Evolutionary conservation across 345 rosid genomes (phyloP).

Genomic region (Arabis hirsuta): DNA sequence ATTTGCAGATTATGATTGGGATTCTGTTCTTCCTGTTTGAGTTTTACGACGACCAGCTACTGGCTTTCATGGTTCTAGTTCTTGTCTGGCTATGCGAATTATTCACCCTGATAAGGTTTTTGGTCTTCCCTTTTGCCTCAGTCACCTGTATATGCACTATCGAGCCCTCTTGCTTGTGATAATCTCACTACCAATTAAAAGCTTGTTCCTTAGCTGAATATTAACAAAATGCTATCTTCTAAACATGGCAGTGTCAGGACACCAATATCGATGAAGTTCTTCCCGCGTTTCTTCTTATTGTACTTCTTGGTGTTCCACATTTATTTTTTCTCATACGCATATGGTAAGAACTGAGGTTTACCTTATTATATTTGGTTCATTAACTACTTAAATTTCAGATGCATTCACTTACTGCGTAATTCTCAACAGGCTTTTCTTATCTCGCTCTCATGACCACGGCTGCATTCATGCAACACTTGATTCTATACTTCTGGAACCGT

Average conservation of each 20-base stretch:
- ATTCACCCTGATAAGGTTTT: constrained; percentile 89
- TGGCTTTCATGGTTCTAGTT: constrained; percentile 98
- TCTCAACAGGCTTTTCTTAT: constrained; percentile 82
- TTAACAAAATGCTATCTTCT: constrained; percentile 1
- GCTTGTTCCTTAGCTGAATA: not conserved
- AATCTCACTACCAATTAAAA: not conserved
- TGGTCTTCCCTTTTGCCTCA: constrained; percentile 42
- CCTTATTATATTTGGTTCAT: not conserved
- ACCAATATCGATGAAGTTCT: constrained; percentile 98
- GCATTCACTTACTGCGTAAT: not conserved
- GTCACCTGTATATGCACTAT: constrained; percentile 2
- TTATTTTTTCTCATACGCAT: constrained; percentile 90
- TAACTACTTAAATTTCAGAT: not conserved
- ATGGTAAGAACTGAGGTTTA: constrained; percentile 59
- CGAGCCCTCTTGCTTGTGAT: not conserved
- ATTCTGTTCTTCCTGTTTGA: constrained; percentile 95
- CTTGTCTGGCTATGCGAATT: constrained; percentile 99
- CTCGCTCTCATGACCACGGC: constrained; percentile 87
- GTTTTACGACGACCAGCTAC: constrained; percentile 96
- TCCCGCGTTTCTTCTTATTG: constrained; percentile 96
- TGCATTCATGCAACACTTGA: constrained; percentile 96
- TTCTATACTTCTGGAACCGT: constrained; percentile 96
- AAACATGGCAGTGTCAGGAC: constrained; percentile 84
- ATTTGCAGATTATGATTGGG: constrained; percentile 97
- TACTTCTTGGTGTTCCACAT: constrained; percentile 98